Conservation (phyloP, 1,284 basidiomycete species). For the Gymnopus androsaceus region DNA sequence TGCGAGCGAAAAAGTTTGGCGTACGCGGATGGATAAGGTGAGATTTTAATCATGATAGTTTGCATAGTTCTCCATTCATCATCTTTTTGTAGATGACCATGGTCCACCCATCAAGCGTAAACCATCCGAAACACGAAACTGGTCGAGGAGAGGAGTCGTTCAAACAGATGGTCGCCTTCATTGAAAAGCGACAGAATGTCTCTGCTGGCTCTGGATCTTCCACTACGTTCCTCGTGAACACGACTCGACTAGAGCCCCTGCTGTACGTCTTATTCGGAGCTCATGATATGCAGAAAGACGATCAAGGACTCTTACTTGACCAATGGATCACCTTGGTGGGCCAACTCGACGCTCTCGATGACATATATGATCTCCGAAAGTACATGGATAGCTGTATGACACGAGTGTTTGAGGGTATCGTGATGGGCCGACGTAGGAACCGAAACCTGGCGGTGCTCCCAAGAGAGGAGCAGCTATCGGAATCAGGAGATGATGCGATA, state of each 20-base stretch:
- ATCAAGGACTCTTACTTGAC: slow-evolving; percentile 82
- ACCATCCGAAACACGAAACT: slow-evolving; percentile 60
- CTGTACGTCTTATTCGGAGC: slow-evolving; percentile 94
- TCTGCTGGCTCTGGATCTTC: slow-evolving; percentile 50
- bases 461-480: slow-evolving; percentile 57
- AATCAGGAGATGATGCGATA: slow-evolving; percentile 62
- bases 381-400: slow-evolving; percentile 87
- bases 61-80: slow-evolving; percentile 4
- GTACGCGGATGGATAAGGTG: slow-evolving; percentile 89
- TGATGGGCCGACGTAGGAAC: slow-evolving; percentile 43
- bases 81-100: slow-evolving; percentile 52
- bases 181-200: slow-evolving; percentile 83
- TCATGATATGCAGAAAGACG: slow-evolving; percentile 69
- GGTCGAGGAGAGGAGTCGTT: slow-evolving; percentile 47
- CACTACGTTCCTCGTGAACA: slow-evolving; percentile 76
- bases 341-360: slow-evolving; percentile 76
- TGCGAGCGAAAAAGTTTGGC: slow-evolving; percentile 70
- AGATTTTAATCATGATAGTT: slow-evolving; percentile 21
- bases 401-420: slow-evolving; percentile 89
- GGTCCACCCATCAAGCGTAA: slow-evolving; percentile 89
- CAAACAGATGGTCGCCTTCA: slow-evolving; percentile 84
- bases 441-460: slow-evolving; percentile 40
- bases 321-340: slow-evolving; percentile 90
- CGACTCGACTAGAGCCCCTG: slow-evolving; percentile 88
- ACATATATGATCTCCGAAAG: slow-evolving; percentile 81